These are phyloP conservation scores for Oldenlandia corymbosa DNA, from an alignment of 257 asterid species.

Conservation along the genomic window DNA sequence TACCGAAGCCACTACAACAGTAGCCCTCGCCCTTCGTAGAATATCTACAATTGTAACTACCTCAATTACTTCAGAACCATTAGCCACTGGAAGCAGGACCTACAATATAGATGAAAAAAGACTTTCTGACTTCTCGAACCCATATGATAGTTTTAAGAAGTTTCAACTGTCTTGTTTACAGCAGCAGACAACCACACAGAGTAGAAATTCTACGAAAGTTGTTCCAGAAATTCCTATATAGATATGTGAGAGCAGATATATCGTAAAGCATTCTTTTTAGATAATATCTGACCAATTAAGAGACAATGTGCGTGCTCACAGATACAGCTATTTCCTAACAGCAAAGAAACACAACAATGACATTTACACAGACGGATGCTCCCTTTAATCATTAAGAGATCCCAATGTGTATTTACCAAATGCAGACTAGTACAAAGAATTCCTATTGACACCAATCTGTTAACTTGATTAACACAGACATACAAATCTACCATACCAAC, in stretches of 20 bases:
- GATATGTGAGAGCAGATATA: too few relatives aligned
- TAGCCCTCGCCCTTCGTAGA: constrained; percentile 73
- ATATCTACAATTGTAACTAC: constrained; percentile 67
- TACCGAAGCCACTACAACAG: constrained; percentile 66
- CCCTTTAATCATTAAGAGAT: neutral
- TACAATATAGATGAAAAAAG: constrained; percentile 24
- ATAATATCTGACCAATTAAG: neutral
- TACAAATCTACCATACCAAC: neutral
- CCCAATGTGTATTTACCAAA: neutral
- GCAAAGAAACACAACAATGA: neutral
- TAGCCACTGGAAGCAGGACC: constrained; percentile 87
- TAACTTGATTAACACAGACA: too few relatives aligned
- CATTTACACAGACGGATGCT: too few relatives aligned
- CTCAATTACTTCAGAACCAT: constrained; percentile 87
- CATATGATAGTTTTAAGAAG: neutral
- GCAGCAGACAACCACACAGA: neutral
- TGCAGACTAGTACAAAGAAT: neutral
- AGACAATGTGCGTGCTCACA: neutral
- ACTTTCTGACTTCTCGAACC: neutral
- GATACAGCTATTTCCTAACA: neutral
- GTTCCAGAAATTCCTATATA: neutral
- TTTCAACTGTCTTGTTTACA: neutral
- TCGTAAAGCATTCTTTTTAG: neutral
- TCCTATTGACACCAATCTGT: neutral
- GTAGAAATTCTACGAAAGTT: neutral